phyloP scores from a whole-genome alignment of 2,329 filamentous ascomycete genomes.

The Trichoderma polysporum region DNA sequence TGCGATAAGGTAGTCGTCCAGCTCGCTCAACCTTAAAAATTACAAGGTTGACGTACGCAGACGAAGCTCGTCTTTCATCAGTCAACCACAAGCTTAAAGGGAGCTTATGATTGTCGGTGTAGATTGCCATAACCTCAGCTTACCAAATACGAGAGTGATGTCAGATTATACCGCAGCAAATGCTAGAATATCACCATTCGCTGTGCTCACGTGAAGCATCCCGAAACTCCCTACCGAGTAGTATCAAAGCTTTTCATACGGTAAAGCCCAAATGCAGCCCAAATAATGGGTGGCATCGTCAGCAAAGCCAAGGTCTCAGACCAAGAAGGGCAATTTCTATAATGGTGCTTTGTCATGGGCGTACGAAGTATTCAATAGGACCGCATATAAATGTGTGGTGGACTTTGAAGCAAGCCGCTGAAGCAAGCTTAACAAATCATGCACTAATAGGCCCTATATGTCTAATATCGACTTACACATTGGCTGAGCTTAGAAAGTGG shows the following conservation, averaged over 20 bases:
- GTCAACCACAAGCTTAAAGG: too few relatives aligned
- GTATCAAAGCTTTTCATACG: background rate
- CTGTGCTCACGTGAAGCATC: conserved; percentile 6
- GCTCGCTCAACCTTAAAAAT: background rate
- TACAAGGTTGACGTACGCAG: background rate
- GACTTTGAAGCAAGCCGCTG: too few relatives aligned
- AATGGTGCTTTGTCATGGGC: background rate
- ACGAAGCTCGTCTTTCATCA: background rate
- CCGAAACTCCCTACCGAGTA: background rate
- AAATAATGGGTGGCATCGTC: background rate
- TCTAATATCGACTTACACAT: background rate
- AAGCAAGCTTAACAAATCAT: background rate
- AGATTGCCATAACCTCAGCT: background rate
- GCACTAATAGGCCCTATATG: background rate
- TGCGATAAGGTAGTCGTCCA: background rate
- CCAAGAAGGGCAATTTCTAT: background rate
- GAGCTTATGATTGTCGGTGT: background rate
- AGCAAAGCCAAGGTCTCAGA: background rate
- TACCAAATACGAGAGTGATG: background rate
- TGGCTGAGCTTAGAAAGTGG: background rate
- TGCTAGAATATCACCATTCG: background rate
- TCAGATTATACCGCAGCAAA: background rate
- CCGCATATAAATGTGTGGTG: background rate
- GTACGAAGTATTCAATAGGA: background rate
- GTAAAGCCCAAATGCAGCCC: background rate